These are phyloP conservation scores for Hippophae gyantsensis DNA, from an alignment of 306 rosid genomes.

Conservation along the genomic window DNA sequence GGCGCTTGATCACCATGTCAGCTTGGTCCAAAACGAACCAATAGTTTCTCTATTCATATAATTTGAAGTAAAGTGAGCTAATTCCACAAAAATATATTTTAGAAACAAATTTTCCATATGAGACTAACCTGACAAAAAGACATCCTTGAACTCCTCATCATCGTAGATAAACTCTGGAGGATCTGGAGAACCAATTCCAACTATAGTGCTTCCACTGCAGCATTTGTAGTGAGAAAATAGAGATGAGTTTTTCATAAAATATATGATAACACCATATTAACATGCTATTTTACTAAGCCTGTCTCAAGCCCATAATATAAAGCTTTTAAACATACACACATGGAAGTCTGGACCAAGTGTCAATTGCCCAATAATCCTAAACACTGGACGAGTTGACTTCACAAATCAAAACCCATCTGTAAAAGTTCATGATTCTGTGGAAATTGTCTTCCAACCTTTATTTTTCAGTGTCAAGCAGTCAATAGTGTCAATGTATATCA, in stretches of 20 bases:
- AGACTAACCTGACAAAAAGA: constrained; percentile 76
- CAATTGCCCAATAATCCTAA: too few relatives aligned
- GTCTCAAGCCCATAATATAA: not conserved
- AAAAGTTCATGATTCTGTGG: too few relatives aligned
- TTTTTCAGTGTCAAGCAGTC: too few relatives aligned
- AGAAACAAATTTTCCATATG: not conserved
- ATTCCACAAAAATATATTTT: not conserved
- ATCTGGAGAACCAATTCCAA: constrained; percentile 91
- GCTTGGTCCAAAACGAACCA: too few relatives aligned
- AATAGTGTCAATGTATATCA: too few relatives aligned
- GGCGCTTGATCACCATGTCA: too few relatives aligned
- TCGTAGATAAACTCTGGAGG: constrained; percentile 87
- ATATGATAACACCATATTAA: not conserved
- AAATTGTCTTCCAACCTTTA: too few relatives aligned
- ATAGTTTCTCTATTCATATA: too few relatives aligned
- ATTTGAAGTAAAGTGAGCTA: not conserved
- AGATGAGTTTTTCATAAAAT: not conserved
- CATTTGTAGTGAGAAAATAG: constrained; percentile 23
- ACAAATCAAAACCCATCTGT: too few relatives aligned
- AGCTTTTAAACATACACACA: too few relatives aligned
- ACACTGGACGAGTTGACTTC: too few relatives aligned
- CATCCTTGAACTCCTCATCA: constrained; percentile 64
- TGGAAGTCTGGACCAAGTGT: too few relatives aligned
- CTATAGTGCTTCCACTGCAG: constrained; percentile 96
- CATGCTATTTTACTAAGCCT: not conserved